Percentiles rank a stretch among this genome's conserved stretches.
Evolutionary conservation across 202 grass and related monocot genomes (phyloP).

Genomic region (Dendrocalamus latiflorus): DNA sequence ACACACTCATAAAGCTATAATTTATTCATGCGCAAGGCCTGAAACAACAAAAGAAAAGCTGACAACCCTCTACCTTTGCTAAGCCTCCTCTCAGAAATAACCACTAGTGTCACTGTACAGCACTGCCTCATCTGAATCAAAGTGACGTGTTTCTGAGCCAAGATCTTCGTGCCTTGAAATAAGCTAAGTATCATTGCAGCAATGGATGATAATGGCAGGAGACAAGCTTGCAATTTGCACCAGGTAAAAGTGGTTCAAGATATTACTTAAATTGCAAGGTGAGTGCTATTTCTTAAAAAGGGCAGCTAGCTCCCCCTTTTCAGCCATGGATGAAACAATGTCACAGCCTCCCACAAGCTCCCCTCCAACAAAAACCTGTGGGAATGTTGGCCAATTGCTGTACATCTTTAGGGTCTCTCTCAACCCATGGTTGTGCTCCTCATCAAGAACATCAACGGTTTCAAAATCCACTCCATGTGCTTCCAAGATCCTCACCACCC

Average conservation of each 20-base stretch:
- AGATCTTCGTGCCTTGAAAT: not conserved
- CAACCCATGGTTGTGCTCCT: constrained; percentile 82
- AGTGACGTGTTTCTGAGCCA: not conserved
- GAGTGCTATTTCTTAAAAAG: constrained; percentile 52
- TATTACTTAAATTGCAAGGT: not conserved
- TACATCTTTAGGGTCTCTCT: constrained; percentile 77
- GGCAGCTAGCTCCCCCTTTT: constrained; percentile 70
- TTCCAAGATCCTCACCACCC: constrained; percentile 85
- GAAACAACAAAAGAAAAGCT: constrained; percentile 5
- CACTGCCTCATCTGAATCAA: not conserved
- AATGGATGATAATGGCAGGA: not conserved
- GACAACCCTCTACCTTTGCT: not conserved
- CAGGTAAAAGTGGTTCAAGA: not conserved
- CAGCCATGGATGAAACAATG: constrained; percentile 81
- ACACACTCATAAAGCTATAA: not conserved
- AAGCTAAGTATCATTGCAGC: not conserved
- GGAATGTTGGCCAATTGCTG: constrained; percentile 91
- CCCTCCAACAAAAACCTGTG: constrained; percentile 72
- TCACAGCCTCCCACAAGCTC: constrained; percentile 85
- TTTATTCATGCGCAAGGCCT: not conserved
- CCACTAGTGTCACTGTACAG: not conserved
- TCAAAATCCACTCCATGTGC: constrained; percentile 67
- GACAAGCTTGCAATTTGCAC: not conserved
- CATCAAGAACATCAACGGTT: constrained; percentile 75
- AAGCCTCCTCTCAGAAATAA: not conserved